These are phyloP conservation scores for Mytilinidion resinicola DNA, from an alignment of 495 filamentous ascomycete genomes.

Conservation along the genomic window DNA sequence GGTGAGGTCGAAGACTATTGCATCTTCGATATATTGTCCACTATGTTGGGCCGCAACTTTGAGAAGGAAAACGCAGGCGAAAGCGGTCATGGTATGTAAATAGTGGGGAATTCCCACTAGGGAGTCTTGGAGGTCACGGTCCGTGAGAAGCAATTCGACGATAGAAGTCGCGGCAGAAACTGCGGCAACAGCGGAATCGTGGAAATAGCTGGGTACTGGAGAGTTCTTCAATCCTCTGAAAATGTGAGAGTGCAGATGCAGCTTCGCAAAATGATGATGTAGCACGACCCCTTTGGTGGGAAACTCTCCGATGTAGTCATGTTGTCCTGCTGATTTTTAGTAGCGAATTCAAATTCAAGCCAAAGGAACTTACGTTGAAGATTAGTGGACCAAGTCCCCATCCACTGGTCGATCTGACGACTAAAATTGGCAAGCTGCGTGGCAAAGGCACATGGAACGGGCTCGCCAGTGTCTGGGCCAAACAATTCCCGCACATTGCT, in stretches of 20 bases:
- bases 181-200: constrained; percentile 38
- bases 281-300: constrained; percentile 49
- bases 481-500: constrained; percentile 39
- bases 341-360: background rate
- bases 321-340: constrained; percentile 13
- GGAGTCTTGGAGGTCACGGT: constrained; percentile 46
- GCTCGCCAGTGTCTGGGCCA: constrained; percentile 35
- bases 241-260: constrained; percentile 42
- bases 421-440: constrained; percentile 34
- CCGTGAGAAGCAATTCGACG: constrained; percentile 44
- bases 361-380: constrained; percentile 9
- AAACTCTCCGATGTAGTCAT: constrained; percentile 42
- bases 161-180: constrained; percentile 43
- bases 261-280: constrained; percentile 48
- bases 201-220: constrained; percentile 35
- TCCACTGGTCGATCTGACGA: constrained; percentile 42
- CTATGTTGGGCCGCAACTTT: constrained; percentile 42
- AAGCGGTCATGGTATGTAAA: constrained; percentile 53
- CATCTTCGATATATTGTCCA: constrained; percentile 24
- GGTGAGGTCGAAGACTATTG: constrained; percentile 15
- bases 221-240: constrained; percentile 37
- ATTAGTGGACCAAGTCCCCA: constrained; percentile 33
- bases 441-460: constrained; percentile 40
- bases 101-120: constrained; percentile 50
- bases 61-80: constrained; percentile 50